phyloP scores from a whole-genome alignment of 192 early-diverging fungal species.

The Entophlyctis helioformis region DNA sequence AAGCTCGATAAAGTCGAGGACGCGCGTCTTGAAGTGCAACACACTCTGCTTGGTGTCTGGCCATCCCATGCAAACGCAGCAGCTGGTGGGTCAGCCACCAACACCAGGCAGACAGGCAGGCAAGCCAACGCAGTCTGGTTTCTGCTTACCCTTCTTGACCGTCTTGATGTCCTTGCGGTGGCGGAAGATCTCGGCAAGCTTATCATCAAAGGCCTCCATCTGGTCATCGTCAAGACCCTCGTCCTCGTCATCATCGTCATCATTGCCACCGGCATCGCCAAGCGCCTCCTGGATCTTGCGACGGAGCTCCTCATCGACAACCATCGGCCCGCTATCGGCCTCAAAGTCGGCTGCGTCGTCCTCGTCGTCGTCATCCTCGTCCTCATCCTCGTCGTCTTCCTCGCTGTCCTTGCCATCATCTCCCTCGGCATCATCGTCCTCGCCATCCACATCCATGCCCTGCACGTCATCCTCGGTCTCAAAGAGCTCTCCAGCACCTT shows the following conservation, averaged over 20 bases:
- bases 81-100: too few species aligned
- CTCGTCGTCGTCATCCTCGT: slow-evolving; percentile 35
- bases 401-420: slow-evolving; percentile 27
- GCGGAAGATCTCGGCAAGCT: slow-evolving; percentile 85
- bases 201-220: slow-evolving; percentile 84
- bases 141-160: slow-evolving; percentile 51
- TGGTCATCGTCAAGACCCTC: slow-evolving; percentile 67
- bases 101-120: too few species aligned
- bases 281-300: slow-evolving; percentile 60
- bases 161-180: slow-evolving; percentile 68
- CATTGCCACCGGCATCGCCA: slow-evolving; percentile 38
- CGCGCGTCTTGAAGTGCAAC: slow-evolving; percentile 82
- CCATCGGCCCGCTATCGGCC: slow-evolving; percentile 26
- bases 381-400: slow-evolving; percentile 28
- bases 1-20: slow-evolving; percentile 69
- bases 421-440: slow-evolving; percentile 32
- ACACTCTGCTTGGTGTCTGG: slow-evolving; percentile 64
- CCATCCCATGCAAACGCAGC: background rate
- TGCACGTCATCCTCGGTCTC: slow-evolving; percentile 40
- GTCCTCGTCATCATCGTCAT: slow-evolving; percentile 48
- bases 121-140: too few species aligned
- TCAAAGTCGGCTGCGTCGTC: slow-evolving; percentile 40
- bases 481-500: slow-evolving; percentile 33
- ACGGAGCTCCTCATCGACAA: slow-evolving; percentile 66
- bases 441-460: slow-evolving; percentile 26